Evolutionary conservation across 2,329 filamentous ascomycete species (phyloP).

Genomic region (Shiraia sp.): DNA sequence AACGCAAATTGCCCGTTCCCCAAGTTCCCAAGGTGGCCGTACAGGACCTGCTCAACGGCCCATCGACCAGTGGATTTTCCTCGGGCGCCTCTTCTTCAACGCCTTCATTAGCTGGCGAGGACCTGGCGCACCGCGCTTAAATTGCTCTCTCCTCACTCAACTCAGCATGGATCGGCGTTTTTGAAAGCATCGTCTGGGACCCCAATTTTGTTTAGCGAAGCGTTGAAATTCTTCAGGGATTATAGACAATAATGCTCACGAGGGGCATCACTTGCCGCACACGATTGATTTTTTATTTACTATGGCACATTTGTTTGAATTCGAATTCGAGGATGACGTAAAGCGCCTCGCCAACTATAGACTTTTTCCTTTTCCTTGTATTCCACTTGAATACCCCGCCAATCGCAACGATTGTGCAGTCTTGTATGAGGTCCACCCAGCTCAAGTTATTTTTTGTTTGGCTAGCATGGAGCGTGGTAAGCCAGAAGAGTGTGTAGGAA

Average conservation of each 20-base stretch:
- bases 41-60: constrained; percentile 75
- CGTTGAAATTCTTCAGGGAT: constrained; percentile 29
- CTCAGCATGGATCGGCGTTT: constrained; percentile 39
- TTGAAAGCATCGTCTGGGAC: constrained; percentile 35
- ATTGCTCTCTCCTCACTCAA: constrained; percentile 12
- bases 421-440: constrained; percentile 40
- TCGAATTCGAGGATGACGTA: too few relatives aligned
- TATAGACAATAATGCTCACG: constrained; percentile 33
- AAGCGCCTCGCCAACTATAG: constrained; percentile 23
- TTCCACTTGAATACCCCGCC: constrained; percentile 41
- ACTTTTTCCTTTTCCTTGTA: too few relatives aligned
- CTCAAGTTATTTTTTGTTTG: constrained; percentile 27
- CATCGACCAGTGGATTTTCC: constrained; percentile 61
- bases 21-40: constrained; percentile 89
- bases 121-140: constrained; percentile 44
- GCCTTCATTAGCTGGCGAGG: constrained; percentile 72
- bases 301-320: too few relatives aligned
- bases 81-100: constrained; percentile 78
- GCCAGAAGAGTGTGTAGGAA: constrained; percentile 15
- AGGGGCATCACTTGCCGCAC: constrained; percentile 28
- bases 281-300: constrained; percentile 37
- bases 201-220: constrained; percentile 37
- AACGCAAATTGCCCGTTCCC: constrained; percentile 88
- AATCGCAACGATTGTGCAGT: constrained; percentile 34
- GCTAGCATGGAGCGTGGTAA: too few relatives aligned